phyloP scores from a whole-genome alignment of 2,329 filamentous ascomycete species.

The Aspergillus costaricaensis region DNA sequence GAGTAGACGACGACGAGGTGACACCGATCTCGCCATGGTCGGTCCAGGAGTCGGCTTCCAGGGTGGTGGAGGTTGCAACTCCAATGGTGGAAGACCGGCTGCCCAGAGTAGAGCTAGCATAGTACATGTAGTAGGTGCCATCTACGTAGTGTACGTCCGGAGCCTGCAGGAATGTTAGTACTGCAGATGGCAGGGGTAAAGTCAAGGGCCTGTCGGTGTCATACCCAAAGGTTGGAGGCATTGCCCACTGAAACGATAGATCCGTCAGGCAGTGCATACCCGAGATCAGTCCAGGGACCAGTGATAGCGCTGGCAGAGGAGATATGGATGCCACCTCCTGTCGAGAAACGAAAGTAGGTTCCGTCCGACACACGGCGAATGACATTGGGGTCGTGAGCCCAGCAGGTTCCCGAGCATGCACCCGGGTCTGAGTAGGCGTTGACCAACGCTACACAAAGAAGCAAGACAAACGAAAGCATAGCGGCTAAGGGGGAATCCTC shows the following conservation, averaged over 20 bases:
- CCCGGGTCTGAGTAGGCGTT: slow-evolving; percentile 35
- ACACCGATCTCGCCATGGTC: slow-evolving; percentile 39
- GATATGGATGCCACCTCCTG: slow-evolving; percentile 52
- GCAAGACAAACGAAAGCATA: slow-evolving; percentile 4
- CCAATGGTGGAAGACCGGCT: slow-evolving; percentile 64
- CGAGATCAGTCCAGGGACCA: slow-evolving; percentile 54
- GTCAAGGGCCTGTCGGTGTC: not conserved
- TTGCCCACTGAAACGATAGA: slow-evolving; percentile 49
- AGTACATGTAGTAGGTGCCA: slow-evolving; percentile 65
- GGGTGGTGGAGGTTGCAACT: slow-evolving; percentile 51
- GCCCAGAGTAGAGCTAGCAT: slow-evolving; percentile 63
- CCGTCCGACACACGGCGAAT: slow-evolving; percentile 53
- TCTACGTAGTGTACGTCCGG: slow-evolving; percentile 63
- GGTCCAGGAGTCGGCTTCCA: slow-evolving; percentile 42
- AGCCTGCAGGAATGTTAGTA: slow-evolving; percentile 48
- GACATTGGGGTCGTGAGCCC: slow-evolving; percentile 52
- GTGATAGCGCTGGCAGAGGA: slow-evolving; percentile 48
- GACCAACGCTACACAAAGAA: slow-evolving; percentile 21
- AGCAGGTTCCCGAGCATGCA: slow-evolving; percentile 36
- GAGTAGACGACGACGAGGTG: slow-evolving; percentile 40
- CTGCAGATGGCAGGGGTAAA: not conserved
- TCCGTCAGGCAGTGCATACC: slow-evolving; percentile 48
- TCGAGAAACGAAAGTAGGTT: slow-evolving; percentile 57
- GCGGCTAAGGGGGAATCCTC: not conserved
- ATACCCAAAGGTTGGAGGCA: slow-evolving; percentile 53